A percentile compares a stretch with the other conserved stretches of the same genome.
Conservation (phyloP, 768 basidiomycete species). For the Mycena albidolilacea region DNA sequence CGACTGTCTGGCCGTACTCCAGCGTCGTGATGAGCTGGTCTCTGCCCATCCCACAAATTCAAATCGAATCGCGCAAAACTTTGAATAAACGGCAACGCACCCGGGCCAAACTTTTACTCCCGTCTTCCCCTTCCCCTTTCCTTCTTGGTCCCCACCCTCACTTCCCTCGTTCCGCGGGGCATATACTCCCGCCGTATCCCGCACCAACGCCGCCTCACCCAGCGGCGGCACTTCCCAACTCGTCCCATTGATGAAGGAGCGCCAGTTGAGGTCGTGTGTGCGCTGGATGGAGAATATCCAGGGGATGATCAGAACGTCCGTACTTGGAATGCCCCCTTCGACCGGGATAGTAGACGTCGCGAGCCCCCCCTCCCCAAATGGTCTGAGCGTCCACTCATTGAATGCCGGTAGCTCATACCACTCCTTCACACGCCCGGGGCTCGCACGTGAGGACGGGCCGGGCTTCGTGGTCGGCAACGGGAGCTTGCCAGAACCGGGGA, state of each 20-base stretch:
- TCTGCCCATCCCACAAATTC: neutral
- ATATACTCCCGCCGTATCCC: neutral
- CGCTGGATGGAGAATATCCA: conserved; percentile 40
- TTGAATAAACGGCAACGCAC: conserved; percentile 10
- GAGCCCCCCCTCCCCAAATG: neutral
- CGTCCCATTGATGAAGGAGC: conserved; percentile 39
- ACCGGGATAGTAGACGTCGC: too few relatives aligned
- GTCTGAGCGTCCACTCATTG: conserved; percentile 10
- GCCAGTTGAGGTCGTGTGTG: conserved; percentile 36
- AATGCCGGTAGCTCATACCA: conserved; percentile 4
- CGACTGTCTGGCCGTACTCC: conserved; percentile 7
- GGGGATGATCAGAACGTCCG: conserved; percentile 15
- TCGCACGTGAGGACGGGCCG: neutral
- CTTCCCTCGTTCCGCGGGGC: neutral
- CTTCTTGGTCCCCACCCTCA: neutral
- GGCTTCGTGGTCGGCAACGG: conserved; percentile 5
- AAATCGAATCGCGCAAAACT: too few relatives aligned
- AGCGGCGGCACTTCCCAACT: conserved; percentile 27
- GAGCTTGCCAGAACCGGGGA: neutral
- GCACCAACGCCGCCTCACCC: conserved; percentile 26
- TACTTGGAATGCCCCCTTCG: neutral
- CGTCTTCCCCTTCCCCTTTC: too few relatives aligned
- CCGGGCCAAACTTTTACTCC: conserved; percentile 22
- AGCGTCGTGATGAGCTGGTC: conserved; percentile 37
- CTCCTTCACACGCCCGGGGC: neutral